A percentile compares a stretch with the other conserved stretches of the same genome.
Conservation (phyloP, 345 rosid species). For the Combretum micranthum region DNA sequence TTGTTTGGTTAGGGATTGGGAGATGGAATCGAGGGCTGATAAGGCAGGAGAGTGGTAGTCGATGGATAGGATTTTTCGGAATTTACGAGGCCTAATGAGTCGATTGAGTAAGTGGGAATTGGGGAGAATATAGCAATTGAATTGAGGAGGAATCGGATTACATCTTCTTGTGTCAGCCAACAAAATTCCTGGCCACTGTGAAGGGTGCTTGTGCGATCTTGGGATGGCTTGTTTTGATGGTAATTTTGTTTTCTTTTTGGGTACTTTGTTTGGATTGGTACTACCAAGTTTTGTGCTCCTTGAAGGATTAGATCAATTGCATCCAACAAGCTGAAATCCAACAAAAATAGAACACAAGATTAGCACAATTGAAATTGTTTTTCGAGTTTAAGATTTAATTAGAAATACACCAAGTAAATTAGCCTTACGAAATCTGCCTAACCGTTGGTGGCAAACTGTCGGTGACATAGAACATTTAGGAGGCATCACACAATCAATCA, state of each 20-base stretch:
- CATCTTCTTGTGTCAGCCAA: conserved; percentile 90
- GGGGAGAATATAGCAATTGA: conserved; percentile 74
- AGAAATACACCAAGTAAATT: no score
- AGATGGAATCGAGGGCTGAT: conserved; percentile 39
- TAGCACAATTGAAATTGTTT: no score
- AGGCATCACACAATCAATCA: no score
- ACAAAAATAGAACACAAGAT: not conserved
- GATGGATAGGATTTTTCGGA: conserved; percentile 34
- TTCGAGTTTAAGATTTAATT: no score
- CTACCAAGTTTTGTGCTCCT: conserved; percentile 87
- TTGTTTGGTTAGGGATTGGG: conserved; percentile 37
- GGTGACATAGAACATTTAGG: no score
- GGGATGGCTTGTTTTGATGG: conserved; percentile 14
- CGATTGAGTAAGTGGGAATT: conserved; percentile 54
- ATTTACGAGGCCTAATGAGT: conserved; percentile 49
- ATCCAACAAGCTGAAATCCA: conserved; percentile 47
- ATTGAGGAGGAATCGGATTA: conserved; percentile 65
- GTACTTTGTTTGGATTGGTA: conserved; percentile 49
- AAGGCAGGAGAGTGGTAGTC: conserved; percentile 65
- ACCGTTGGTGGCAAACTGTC: no score
- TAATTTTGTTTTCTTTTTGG: conserved; percentile 47
- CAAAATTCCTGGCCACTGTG: conserved; percentile 70
- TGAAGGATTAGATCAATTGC: conserved; percentile 72
- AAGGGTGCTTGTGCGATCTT: conserved; percentile 11
- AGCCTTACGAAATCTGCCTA: no score